These are phyloP conservation scores for Xylariomycetidae sp. DNA, from an alignment of 2,329 filamentous ascomycete species.

Conservation along the genomic window DNA sequence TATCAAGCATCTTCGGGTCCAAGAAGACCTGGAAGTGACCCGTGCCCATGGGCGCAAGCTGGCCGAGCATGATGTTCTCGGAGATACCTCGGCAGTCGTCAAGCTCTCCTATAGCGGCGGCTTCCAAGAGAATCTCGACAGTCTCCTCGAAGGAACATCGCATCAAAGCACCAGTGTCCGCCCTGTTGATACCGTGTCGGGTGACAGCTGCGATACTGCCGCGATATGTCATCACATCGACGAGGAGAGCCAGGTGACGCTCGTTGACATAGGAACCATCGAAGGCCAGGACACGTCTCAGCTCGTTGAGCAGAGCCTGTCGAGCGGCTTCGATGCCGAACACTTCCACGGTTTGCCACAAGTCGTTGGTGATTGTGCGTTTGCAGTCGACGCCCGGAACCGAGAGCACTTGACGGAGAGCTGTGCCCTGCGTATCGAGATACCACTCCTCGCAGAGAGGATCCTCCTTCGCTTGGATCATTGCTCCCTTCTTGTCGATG, in stretches of 20 bases:
- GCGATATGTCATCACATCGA: conserved; percentile 96
- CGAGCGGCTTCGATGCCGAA: conserved; percentile 96
- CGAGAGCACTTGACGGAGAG: conserved; percentile 75
- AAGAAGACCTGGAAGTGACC: conserved; percentile 92
- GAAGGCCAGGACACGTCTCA: conserved; percentile 91
- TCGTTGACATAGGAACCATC: conserved; percentile 99
- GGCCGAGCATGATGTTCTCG: conserved; percentile 97
- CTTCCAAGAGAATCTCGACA: conserved; percentile 94
- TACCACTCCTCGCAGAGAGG: conserved; percentile 85
- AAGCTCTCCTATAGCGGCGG: conserved; percentile 87
- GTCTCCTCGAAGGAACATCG: conserved; percentile 99
- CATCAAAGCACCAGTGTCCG: conserved; percentile 97
- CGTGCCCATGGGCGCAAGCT: conserved; percentile 94
- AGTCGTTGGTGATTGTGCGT: conserved; percentile 89
- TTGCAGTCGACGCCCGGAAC: conserved; percentile 83
- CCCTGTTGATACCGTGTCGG: conserved; percentile 95
- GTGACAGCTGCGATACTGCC: conserved; percentile 94
- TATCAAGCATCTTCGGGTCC: conserved; percentile 92
- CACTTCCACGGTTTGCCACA: conserved; percentile 89
- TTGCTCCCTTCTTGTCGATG: conserved; percentile 62
- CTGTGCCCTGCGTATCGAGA: conserved; percentile 87
- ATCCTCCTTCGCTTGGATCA: conserved; percentile 69
- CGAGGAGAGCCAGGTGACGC: conserved; percentile 88
- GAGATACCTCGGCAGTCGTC: conserved; percentile 98
- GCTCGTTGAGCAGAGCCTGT: conserved; percentile 76